These are phyloP conservation scores for Hyphopichia pseudoburtonii DNA, from an alignment of 1,139 yeast genomes.

Conservation along the genomic window DNA sequence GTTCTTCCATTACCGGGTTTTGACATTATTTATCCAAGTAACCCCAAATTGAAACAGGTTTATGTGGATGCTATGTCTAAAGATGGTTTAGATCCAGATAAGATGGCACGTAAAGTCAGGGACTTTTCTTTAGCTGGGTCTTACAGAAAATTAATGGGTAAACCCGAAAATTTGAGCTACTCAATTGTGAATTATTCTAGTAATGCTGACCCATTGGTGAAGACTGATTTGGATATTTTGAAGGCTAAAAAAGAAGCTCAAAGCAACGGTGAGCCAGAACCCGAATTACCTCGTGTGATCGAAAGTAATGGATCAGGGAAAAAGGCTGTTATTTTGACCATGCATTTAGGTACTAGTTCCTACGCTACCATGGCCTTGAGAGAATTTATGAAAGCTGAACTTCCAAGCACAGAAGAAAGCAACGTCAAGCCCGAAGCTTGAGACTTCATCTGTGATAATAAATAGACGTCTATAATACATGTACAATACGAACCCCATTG, in stretches of 20 bases:
- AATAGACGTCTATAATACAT: no score
- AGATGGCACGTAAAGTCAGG: slow-evolving; percentile 79
- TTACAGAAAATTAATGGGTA: slow-evolving; percentile 74
- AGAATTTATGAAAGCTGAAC: slow-evolving; percentile 83
- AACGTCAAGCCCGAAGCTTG: no score
- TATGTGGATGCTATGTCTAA: slow-evolving; percentile 74
- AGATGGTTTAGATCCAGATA: slow-evolving; percentile 80
- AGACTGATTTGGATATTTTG: slow-evolving; percentile 78
- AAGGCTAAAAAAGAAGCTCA: slow-evolving; percentile 35
- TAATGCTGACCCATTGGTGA: slow-evolving; percentile 67
- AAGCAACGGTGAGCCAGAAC: slow-evolving; percentile 13
- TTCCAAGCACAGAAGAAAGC: no score
- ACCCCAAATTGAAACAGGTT: slow-evolving; percentile 56
- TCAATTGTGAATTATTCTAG: slow-evolving; percentile 60
- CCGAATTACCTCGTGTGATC: slow-evolving; percentile 16
- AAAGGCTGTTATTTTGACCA: slow-evolving; percentile 69
- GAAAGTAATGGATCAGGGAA: slow-evolving; percentile 37
- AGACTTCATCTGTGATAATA: no score
- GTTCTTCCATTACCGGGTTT: slow-evolving; percentile 95
- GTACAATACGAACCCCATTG: no score
- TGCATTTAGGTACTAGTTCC: slow-evolving; percentile 82
- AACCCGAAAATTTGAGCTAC: slow-evolving; percentile 66
- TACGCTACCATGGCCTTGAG: slow-evolving; percentile 98
- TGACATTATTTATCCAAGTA: slow-evolving; percentile 79
- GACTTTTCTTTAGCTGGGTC: slow-evolving; percentile 93